These are phyloP conservation scores for Trichoderma sp. DNA, from an alignment of 2,329 filamentous ascomycete species.

Conservation along the genomic window DNA sequence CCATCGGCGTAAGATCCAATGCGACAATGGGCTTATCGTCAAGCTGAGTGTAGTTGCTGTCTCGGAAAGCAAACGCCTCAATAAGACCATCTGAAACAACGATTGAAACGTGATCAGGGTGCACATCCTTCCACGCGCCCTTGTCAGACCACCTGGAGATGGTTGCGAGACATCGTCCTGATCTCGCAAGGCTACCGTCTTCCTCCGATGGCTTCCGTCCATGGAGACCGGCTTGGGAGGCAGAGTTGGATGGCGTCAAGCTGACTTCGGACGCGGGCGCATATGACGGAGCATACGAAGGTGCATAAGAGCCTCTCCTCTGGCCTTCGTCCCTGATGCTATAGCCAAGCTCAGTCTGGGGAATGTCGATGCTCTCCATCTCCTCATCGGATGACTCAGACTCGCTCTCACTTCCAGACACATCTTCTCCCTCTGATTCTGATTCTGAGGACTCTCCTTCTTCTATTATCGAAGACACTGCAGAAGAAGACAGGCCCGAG, in stretches of 20 bases:
- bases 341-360: slow-evolving; percentile 56
- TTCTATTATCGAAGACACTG: slow-evolving; percentile 8
- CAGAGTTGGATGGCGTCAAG: slow-evolving; percentile 75
- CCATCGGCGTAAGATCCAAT: slow-evolving; percentile 85
- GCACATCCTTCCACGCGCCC: slow-evolving; percentile 59
- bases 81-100: slow-evolving; percentile 57
- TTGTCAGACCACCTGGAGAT: slow-evolving; percentile 63
- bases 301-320: slow-evolving; percentile 17
- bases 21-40: slow-evolving; percentile 55
- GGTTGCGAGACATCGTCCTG: slow-evolving; percentile 46
- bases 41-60: slow-evolving; percentile 23
- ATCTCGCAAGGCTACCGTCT: slow-evolving; percentile 37
- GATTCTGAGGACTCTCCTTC: slow-evolving; percentile 8
- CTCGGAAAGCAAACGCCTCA: slow-evolving; percentile 50
- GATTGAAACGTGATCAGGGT: slow-evolving; percentile 51
- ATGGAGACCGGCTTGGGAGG: slow-evolving; percentile 65
- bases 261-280: slow-evolving; percentile 55
- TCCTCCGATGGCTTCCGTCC: slow-evolving; percentile 43
- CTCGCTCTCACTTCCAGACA: neutral
- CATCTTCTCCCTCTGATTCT: slow-evolving; percentile 10
- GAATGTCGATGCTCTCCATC: slow-evolving; percentile 58
- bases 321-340: slow-evolving; percentile 45
- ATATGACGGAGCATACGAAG: slow-evolving; percentile 37
- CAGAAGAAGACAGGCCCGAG: slow-evolving; percentile 17
- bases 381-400: slow-evolving; percentile 51